Base-by-base conservation (phyloP, 371 early-diverging fungal genomes). In the Mucor irregularis region DNA sequence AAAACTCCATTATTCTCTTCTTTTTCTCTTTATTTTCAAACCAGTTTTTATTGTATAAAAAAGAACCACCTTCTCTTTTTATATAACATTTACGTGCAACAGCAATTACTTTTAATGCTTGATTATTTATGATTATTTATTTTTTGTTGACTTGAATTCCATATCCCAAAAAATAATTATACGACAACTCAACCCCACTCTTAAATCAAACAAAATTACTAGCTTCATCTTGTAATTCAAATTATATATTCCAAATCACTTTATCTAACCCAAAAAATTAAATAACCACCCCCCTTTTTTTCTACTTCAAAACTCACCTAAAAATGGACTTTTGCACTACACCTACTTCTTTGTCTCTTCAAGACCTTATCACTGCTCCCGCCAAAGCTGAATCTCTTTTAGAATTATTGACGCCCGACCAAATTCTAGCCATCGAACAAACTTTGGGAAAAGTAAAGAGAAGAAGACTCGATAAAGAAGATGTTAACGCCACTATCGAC, bases 401-500 rank as follows among this genome's bases (percentile, higher is more conserved):
- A 33, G 71, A 62, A 33, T 39, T 52, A 24, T 57, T 73, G 25
- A 71, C 71, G 0, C 34, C 71, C 33, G 74, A 73, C 25, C 77
- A 76, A 47, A 60, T 73, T 17, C 39, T 34, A 10, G 45, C 64
- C 16, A 71, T 76, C 33, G 77, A 76, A 46, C 58, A 64, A 30
- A 69, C 74, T 4, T 49, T 76, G 26, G 53, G 60, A 11, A 66
- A 69, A 47, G 67, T 73, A 11, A 76, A 76, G 54, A 61, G 50
- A 47, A 61, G 69, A 58, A 64, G 74, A 50, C 51, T 70, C 1
- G 59, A 68, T 31, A 65, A 65, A 28, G 40, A 57, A 38, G 29
- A 30, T 21, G n/a, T 24, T 21, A 53, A 9, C 43, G 38, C 22
- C 9, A 38, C 49, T 17, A 19, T n/a, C 2, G 14, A 11, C n/a